Evolutionary conservation across 768 basidiomycete genomes (phyloP), one percentile per base, ranked within the genome.

Genomic region (Russula vinacea): DNA sequence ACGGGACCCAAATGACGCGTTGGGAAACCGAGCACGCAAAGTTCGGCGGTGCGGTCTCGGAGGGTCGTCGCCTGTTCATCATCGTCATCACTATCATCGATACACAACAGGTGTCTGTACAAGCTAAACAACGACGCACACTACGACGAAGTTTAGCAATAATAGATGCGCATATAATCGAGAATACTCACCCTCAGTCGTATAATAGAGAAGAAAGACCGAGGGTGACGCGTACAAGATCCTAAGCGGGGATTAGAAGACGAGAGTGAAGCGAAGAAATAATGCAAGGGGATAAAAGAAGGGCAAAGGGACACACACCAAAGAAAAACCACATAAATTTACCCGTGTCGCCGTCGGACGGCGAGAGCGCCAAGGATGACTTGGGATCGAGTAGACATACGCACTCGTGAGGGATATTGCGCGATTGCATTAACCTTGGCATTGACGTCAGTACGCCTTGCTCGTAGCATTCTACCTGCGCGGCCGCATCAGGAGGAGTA

Each of bases 371-470:
- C 58, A 78, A 74, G 58, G 84, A 78, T 0, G 94, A 94, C 71
- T 87, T 90, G 1, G 97, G 97, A 73, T 99, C 97, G n/a, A 99
- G 82, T 17, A 99, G 77, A 71, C 97, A 99, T 11, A 97, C 89
- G 69, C 81, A 81, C 0, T 84, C 79, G 5, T 87, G 72, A 0
- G 79, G 59, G 62, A 81, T 59, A 69, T 73, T 44, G 67, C 76
- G 68, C 40, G 50, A 65, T 55, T 80, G 75, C 74, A 94, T 83
- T n/a, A 90, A 75, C n/a, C n/a, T n/a, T n/a, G n/a, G n/a, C n/a
- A n/a, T n/a, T n/a, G n/a, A n/a, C 3, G 86, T 80, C 24, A 85
- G 70, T 0, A 94, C 79, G 5, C 84, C 80, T 14, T 75, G 71
- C 39, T 79, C 77, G 70, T 85, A 80, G 52, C 80, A 83, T 29